These are phyloP conservation scores for Firmiana major DNA, from an alignment of 345 rosid species.

Conservation along the genomic window DNA sequence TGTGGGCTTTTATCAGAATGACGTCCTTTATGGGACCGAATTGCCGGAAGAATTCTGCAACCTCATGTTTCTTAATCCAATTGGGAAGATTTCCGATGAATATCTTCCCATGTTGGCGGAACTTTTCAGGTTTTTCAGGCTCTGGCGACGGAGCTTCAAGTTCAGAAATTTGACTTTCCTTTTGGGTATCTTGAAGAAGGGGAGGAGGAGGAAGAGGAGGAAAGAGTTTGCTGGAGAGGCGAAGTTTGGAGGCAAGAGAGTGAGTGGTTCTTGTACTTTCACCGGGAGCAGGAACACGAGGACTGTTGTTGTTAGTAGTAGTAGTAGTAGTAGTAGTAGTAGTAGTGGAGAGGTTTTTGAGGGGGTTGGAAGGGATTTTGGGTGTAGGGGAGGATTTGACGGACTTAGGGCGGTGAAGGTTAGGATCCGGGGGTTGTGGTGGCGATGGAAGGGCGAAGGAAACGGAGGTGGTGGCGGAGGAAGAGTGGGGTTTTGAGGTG, in stretches of 20 bases:
- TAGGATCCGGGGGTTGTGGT: conserved; percentile 32
- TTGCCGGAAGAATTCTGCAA: conserved; percentile 70
- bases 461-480: conserved; percentile 31
- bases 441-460: conserved; percentile 49
- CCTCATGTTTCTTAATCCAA: conserved; percentile 78
- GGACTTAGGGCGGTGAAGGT: conserved; percentile 63
- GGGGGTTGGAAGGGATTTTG: conserved; percentile 52
- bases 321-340: conserved; percentile 13
- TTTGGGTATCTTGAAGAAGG: conserved; percentile 23
- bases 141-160: conserved; percentile 26
- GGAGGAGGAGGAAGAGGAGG: conserved; percentile 49
- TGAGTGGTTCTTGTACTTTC: background rate
- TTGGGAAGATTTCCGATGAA: conserved; percentile 83
- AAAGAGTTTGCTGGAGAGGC: conserved; percentile 71
- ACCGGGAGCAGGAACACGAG: background rate
- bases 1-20: conserved; percentile 66
- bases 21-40: conserved; percentile 77
- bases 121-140: conserved; percentile 22
- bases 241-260: conserved; percentile 58
- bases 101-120: conserved; percentile 74
- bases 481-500: conserved; percentile 20
- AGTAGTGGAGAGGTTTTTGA: conserved; percentile 34
- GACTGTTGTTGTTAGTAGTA: conserved; percentile 10
- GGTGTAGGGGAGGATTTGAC: conserved; percentile 23
- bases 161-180: conserved; percentile 22